Conservation (phyloP, 805 yeast genomes). For the Candida ovalis region DNA sequence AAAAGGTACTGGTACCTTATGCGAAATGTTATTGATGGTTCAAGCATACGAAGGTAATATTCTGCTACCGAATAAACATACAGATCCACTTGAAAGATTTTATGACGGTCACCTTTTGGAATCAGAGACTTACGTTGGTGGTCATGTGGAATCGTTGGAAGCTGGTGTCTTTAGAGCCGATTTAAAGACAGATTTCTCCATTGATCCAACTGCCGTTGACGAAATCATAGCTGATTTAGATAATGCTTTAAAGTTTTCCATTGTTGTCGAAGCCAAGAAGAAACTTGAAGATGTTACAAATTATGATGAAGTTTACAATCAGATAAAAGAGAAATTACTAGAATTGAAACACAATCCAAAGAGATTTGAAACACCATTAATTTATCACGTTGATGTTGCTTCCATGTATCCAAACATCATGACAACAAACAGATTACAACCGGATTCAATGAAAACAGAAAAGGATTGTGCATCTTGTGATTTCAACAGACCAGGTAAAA, state of each 20-base stretch:
- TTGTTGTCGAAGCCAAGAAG: constrained; percentile 75
- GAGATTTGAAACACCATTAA: constrained; percentile 75
- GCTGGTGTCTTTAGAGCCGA: constrained; percentile 98
- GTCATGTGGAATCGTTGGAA: constrained; percentile 95
- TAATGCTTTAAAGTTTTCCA: constrained; percentile 73
- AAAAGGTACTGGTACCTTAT: constrained; percentile 97
- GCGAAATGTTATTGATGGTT: constrained; percentile 96
- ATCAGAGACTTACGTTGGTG: constrained; percentile 97
- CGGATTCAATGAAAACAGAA: constrained; percentile 94
- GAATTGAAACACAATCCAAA: constrained; percentile 59
- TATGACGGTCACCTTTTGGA: constrained; percentile 92
- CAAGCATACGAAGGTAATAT: constrained; percentile 83
- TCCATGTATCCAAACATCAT: constrained; percentile 99
- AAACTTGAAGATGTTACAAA: constrained; percentile 75
- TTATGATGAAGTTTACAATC: constrained; percentile 66
- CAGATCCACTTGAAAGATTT: constrained; percentile 91
- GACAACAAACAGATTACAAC: constrained; percentile 96
- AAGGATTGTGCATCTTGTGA: constrained; percentile 97
- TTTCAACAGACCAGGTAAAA: constrained; percentile 91
- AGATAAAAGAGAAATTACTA: constrained; percentile 51
- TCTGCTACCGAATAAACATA: constrained; percentile 86
- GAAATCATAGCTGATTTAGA: constrained; percentile 72
- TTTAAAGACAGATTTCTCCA: constrained; percentile 64
- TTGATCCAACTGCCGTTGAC: constrained; percentile 81
- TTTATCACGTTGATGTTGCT: constrained; percentile 97